Conservation (phyloP, 805 yeast species). For the Ogataea henricii region DNA sequence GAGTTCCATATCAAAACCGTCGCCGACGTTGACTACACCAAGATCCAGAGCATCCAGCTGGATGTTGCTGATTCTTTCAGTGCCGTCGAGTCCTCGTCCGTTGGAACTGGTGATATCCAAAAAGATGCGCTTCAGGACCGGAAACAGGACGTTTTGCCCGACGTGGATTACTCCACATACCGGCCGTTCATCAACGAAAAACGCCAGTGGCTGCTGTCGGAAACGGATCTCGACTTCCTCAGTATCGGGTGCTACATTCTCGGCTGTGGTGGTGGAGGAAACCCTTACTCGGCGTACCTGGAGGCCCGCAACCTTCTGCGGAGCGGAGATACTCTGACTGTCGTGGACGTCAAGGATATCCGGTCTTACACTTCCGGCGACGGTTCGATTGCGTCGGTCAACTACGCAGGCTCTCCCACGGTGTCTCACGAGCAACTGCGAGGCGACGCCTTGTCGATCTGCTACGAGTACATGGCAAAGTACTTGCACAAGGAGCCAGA, state of each 20-base stretch:
- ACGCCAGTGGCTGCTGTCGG: slow-evolving; percentile 43
- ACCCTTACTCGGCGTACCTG: slow-evolving; percentile 44
- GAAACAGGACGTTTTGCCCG: slow-evolving; percentile 19
- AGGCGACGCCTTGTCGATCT: slow-evolving; percentile 39
- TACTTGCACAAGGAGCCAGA: slow-evolving; percentile 34
- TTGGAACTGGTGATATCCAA: slow-evolving; percentile 11
- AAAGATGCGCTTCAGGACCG: slow-evolving; percentile 16
- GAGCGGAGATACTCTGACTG: slow-evolving; percentile 37
- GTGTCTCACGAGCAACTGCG: slow-evolving; percentile 45
- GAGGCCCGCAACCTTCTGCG: slow-evolving; percentile 37
- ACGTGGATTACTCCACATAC: slow-evolving; percentile 33
- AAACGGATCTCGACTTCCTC: slow-evolving; percentile 44
- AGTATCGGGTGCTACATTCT: slow-evolving; percentile 47
- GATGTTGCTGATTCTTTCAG: neutral
- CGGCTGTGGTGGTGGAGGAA: slow-evolving; percentile 57
- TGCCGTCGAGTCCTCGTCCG: neutral
- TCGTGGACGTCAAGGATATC: slow-evolving; percentile 40
- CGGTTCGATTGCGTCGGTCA: slow-evolving; percentile 37
- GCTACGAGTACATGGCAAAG: slow-evolving; percentile 34
- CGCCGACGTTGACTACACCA: slow-evolving; percentile 46
- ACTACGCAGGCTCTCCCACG: slow-evolving; percentile 50
- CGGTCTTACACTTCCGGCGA: slow-evolving; percentile 26
- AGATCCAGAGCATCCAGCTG: slow-evolving; percentile 4
- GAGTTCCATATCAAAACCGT: slow-evolving; percentile 41
- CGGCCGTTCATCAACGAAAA: slow-evolving; percentile 33